phyloP scores from a whole-genome alignment of 306 rosid genomes.

The Canavalia ensiformis region DNA sequence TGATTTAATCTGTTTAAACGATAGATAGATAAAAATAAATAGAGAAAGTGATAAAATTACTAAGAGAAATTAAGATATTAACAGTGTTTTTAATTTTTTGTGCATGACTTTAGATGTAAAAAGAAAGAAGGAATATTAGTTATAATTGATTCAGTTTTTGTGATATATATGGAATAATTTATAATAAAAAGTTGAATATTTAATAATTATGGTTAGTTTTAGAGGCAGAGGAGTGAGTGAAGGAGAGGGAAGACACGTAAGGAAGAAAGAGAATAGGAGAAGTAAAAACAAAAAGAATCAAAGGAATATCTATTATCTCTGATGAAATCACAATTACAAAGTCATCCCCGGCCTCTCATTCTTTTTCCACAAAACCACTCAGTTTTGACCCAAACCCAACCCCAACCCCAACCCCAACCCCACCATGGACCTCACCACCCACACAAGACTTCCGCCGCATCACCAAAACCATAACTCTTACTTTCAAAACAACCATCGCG shows the following conservation, averaged over 20 bases:
- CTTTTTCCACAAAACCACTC: background rate
- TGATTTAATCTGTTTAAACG: too few relatives aligned
- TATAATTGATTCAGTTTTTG: too few relatives aligned
- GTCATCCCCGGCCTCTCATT: slow-evolving; percentile 41
- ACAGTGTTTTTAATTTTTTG: too few relatives aligned
- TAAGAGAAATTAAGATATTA: too few relatives aligned
- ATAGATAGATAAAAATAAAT: too few relatives aligned
- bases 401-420: background rate
- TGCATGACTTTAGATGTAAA: too few relatives aligned
- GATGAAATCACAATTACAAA: background rate
- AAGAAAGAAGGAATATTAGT: too few relatives aligned
- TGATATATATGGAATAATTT: too few relatives aligned
- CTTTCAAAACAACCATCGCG: slow-evolving; percentile 15
- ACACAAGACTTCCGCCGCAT: background rate
- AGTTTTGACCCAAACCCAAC: background rate
- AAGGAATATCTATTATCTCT: background rate
- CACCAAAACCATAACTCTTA: slow-evolving; percentile 3
- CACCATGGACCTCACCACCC: slow-evolving; percentile 49
- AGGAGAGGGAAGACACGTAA: slow-evolving; percentile 38
- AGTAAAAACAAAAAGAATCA: background rate
- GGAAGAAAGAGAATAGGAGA: slow-evolving; percentile 4
- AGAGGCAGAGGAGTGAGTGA: background rate
- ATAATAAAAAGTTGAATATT: too few relatives aligned
- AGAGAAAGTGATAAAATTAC: too few relatives aligned
- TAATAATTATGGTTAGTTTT: too few relatives aligned